phyloP scores from a whole-genome alignment of 2,329 filamentous ascomycete genomes.

The Fusarium sp. region DNA sequence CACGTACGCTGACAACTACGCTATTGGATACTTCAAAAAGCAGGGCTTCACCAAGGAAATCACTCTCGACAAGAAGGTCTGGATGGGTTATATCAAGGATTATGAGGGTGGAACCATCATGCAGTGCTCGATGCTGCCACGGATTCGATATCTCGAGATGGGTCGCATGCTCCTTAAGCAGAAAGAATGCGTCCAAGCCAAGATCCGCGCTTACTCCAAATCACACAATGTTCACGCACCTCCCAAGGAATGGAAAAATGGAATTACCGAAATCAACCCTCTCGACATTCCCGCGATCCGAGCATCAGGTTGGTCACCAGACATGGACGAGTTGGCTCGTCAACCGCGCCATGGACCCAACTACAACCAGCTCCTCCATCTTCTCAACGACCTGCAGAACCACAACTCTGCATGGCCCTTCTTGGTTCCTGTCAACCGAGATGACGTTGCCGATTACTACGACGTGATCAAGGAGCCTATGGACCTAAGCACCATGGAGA shows the following conservation, averaged over 20 bases:
- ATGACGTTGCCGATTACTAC: constrained; percentile 99
- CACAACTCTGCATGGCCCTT: constrained; percentile 96
- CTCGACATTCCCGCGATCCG: constrained; percentile 89
- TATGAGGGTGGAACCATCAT: constrained; percentile 99
- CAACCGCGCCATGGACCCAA: constrained; percentile 96
- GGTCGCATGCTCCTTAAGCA: constrained; percentile 97
- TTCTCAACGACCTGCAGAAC: constrained; percentile 96
- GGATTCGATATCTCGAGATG: constrained; percentile 92
- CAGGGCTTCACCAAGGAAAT: constrained; percentile 99
- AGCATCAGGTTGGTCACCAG: constrained; percentile 92
- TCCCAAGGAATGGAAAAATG: constrained; percentile 86
- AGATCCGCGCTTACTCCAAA: constrained; percentile 91
- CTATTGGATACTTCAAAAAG: constrained; percentile 99
- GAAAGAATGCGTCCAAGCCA: constrained; percentile 93
- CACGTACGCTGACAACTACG: constrained; percentile 98
- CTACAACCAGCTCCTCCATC: constrained; percentile 91
- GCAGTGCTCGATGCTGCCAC: constrained; percentile 98
- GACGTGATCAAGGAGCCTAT: constrained; percentile 98
- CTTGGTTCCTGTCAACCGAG: constrained; percentile 89
- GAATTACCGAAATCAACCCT: constrained; percentile 81
- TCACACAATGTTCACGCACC: constrained; percentile 89
- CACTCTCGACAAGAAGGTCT: constrained; percentile 86
- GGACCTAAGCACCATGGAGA: constrained; percentile 96
- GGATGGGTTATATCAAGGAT: constrained; percentile 99
- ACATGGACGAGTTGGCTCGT: constrained; percentile 97